phyloP scores from a whole-genome alignment of 1,139 yeast species.

The Suhomyces bribrorum region DNA sequence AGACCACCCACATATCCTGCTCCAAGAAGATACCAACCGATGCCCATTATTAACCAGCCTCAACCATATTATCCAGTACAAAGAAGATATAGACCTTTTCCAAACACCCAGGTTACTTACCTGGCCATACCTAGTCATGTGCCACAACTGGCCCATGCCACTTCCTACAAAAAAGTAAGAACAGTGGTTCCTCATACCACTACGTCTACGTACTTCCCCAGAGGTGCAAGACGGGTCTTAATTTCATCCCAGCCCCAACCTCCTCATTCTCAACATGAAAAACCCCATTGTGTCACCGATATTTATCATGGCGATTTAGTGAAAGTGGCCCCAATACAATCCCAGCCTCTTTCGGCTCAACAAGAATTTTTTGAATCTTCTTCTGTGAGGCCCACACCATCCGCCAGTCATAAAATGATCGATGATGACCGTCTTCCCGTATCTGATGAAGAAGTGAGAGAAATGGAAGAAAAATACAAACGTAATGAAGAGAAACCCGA shows the following conservation, averaged over 20 bases:
- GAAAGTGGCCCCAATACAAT: constrained; percentile 50
- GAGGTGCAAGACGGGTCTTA: constrained; percentile 9
- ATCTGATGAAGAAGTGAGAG: constrained; percentile 39
- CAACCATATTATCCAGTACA: constrained; percentile 12
- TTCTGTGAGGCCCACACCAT: constrained; percentile 9
- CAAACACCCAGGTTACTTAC: constrained; percentile 18
- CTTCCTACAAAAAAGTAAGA: constrained; percentile 11
- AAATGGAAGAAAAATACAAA: constrained; percentile 39
- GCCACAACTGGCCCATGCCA: constrained; percentile 5
- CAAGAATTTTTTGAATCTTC: constrained; percentile 40
- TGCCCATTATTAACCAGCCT: constrained; percentile 2
- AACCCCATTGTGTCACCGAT: constrained; percentile 39
- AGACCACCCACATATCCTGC: constrained; percentile 12
- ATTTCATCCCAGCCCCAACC: constrained; percentile 1
- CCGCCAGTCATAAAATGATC: constrained; percentile 11
- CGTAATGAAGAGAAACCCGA: constrained; percentile 1
- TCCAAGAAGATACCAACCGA: constrained; percentile 1
- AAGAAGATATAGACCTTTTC: constrained; percentile 15
- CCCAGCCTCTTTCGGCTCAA: constrained; percentile 60
- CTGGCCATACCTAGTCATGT: constrained; percentile 12
- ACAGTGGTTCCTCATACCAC: constrained; percentile 17
- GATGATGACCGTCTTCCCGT: constrained; percentile 42
- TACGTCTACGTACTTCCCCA: constrained; percentile 16
- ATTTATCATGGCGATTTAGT: constrained; percentile 51
- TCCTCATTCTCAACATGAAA: constrained; percentile 5